Base-by-base conservation (phyloP, 768 basidiomycete genomes). In the Mycena rosella region DNA sequence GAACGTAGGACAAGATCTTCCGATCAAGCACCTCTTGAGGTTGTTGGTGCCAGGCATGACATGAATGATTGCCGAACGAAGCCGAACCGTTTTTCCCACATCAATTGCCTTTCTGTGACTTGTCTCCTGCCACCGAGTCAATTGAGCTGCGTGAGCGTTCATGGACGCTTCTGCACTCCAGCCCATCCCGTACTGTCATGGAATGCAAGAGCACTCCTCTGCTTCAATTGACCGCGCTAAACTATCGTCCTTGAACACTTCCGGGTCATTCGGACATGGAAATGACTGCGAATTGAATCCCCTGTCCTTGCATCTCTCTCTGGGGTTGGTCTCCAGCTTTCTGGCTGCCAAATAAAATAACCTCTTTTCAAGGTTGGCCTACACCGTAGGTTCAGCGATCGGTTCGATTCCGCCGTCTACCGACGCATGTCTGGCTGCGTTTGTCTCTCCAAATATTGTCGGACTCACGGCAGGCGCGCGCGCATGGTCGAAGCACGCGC, bases 401-500 rank as follows among this genome's bases (percentile, higher is more conserved):
- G 85, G 84, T 0, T 77, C 77, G 15, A 76, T 74, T 6, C 87
- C 89, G 3, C 89, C 90, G 2, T 81, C 83, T 0, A 71, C 73
- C 3, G 79, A 84, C n/a, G 75, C 75, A 10, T 90, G 89, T 73
- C 81, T 87, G 8, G 74, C 77, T 17, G 88, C 89, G 2, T 91
- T 88, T 74, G 75, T 82, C 5, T 68, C 81, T 24, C 77, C 84
- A 5, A 90, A 88, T 67, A 84, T 74, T 22, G 84, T 78, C 36
- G 83, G 81, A 2, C 81, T 91, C 47, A 87, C 82, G 2, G 85
- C 86, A 4, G 90, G 90, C 17, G 86, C 88, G 2, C 84, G 88
- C 29, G 89, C 90, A 8, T 91, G 89, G 89, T 83, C 88, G 3
- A 91, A 91, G 68, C 90, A 91, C 68, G 83, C 84, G 1, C 89